Conservation (phyloP, 2,329 filamentous ascomycete genomes). For the Coniella lustricola region DNA sequence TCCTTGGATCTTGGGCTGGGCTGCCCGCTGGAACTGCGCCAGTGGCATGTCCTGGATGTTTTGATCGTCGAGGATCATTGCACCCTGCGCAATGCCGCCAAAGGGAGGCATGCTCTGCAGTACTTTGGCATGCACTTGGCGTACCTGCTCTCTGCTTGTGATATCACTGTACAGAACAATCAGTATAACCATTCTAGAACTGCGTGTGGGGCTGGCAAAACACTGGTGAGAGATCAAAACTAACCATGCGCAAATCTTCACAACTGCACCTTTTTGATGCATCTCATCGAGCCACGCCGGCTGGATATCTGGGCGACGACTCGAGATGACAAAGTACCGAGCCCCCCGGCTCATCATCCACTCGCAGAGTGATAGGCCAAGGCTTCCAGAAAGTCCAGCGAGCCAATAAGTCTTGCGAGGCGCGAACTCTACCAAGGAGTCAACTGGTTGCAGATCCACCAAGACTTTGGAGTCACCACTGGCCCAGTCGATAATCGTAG, state of each 20-base stretch:
- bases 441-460: too few relatives aligned
- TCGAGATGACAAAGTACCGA: conserved; percentile 30
- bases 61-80: conserved; percentile 1
- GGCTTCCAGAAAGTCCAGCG: conserved; percentile 24
- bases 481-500: too few relatives aligned
- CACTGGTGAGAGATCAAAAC: neutral
- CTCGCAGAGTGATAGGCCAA: conserved; percentile 30
- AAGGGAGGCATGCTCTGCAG: neutral
- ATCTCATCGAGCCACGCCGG: conserved; percentile 20
- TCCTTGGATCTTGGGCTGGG: conserved; percentile 8
- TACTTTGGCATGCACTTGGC: neutral
- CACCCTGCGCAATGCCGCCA: neutral
- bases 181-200: conserved; percentile 3
- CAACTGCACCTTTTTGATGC: neutral
- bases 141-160: too few relatives aligned
- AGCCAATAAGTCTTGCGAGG: conserved; percentile 24
- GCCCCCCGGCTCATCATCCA: conserved; percentile 35
- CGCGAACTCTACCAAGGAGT: too few relatives aligned
- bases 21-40: neutral
- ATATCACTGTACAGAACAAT: too few relatives aligned
- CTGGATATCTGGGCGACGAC: conserved; percentile 29
- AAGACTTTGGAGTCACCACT: too few relatives aligned
- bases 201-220: neutral
- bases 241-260: neutral
- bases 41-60: neutral